These are phyloP conservation scores for Fraxinus excelsior DNA, from an alignment of 257 asterid species.

Conservation along the genomic window DNA sequence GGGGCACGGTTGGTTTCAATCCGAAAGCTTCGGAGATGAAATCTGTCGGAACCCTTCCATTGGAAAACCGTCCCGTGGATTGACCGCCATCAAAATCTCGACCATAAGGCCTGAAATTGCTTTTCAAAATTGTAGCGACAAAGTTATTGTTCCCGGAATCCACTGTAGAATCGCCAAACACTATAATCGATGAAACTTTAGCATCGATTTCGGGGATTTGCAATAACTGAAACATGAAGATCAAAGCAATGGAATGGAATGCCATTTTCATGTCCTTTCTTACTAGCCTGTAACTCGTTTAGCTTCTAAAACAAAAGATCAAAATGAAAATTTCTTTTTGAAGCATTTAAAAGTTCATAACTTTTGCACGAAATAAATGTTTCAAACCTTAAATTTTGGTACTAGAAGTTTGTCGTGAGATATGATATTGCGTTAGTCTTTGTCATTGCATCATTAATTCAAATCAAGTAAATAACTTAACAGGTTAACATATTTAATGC, in stretches of 20 bases:
- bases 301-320: not conserved
- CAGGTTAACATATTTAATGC: no score
- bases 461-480: no score
- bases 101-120: slow-evolving; percentile 45
- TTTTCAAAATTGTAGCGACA: slow-evolving; percentile 31
- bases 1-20: slow-evolving; percentile 39
- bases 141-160: slow-evolving; percentile 48
- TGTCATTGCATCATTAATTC: no score
- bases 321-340: not conserved
- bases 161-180: slow-evolving; percentile 47
- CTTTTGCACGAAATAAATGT: no score
- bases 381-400: no score
- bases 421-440: no score
- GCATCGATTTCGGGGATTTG: slow-evolving; percentile 10
- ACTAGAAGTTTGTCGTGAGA: no score
- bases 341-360: no score
- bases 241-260: not conserved
- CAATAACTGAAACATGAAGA: not conserved
- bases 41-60: slow-evolving; percentile 40
- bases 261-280: not conserved
- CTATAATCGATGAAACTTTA: slow-evolving; percentile 38
- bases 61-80: slow-evolving; percentile 45
- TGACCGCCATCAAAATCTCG: slow-evolving; percentile 35
- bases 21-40: slow-evolving; percentile 47
- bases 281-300: not conserved